Evolutionary conservation across 1,139 yeast genomes (phyloP).

Genomic region (Geotrichum aggregatum): DNA sequence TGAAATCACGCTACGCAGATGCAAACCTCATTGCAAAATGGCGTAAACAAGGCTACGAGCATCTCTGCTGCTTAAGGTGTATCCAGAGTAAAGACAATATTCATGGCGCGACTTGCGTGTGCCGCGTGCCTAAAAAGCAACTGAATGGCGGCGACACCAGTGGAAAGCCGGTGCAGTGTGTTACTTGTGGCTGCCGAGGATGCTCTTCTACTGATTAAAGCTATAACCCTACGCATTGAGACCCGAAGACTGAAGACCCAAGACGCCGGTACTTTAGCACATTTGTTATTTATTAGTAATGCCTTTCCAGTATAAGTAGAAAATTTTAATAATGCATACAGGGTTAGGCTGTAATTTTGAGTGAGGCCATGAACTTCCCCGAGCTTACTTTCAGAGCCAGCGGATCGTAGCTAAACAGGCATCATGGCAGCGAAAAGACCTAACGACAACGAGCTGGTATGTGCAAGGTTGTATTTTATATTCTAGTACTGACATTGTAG

Average conservation of each 20-base stretch:
- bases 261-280: no score
- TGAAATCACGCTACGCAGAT: conserved; percentile 65
- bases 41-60: conserved; percentile 87
- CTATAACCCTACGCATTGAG: no score
- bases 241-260: no score
- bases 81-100: conserved; percentile 61
- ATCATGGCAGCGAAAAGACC: conserved; percentile 25
- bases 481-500: no score
- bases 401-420: neutral
- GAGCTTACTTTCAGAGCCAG: neutral
- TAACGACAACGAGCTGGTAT: conserved; percentile 23
- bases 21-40: conserved; percentile 77
- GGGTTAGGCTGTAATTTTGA: conserved; percentile 4
- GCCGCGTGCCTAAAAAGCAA: conserved; percentile 61
- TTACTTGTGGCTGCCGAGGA: conserved; percentile 86
- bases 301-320: neutral
- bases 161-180: conserved; percentile 51
- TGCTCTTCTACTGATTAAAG: conserved; percentile 79
- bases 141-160: conserved; percentile 23
- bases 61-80: conserved; percentile 78
- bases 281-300: neutral
- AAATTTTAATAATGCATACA: neutral
- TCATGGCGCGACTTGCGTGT: conserved; percentile 70
- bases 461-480: no score
- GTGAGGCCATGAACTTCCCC: no score